Evolutionary conservation across 352 stramenopile species (phyloP).

Genomic region (Globisporangium nodosum): DNA sequence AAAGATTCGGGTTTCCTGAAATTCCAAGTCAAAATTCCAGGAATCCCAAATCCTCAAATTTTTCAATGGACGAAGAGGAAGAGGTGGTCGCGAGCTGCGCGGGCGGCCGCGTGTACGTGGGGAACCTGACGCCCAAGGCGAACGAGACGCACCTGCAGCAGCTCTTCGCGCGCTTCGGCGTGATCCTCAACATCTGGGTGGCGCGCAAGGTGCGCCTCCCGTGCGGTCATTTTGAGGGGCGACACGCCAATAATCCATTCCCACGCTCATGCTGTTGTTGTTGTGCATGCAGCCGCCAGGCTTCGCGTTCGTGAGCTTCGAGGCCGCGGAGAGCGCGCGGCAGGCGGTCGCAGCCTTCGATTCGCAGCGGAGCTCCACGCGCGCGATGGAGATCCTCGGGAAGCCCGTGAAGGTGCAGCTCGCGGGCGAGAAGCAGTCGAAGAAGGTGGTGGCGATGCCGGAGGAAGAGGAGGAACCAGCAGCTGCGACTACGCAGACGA

Average conservation of each 20-base stretch:
- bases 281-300: constrained; percentile 45
- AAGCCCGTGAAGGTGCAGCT: constrained; percentile 75
- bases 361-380: constrained; percentile 9
- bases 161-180: constrained; percentile 56
- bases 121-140: constrained; percentile 63
- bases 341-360: constrained; percentile 40
- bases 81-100: constrained; percentile 17
- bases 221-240: no score
- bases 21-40: not conserved
- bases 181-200: constrained; percentile 71
- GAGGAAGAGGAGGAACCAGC: not conserved
- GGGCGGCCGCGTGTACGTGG: constrained; percentile 62
- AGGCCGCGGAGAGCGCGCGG: constrained; percentile 32
- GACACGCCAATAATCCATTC: not conserved
- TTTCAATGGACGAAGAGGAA: not conserved
- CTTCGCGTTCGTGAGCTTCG: constrained; percentile 76
- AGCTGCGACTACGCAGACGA: not conserved
- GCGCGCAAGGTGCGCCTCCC: constrained; percentile 45
- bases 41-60: not conserved
- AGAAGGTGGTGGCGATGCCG: not conserved
- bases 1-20: no score
- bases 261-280: constrained; percentile 1
- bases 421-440: constrained; percentile 18
- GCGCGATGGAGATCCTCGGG: constrained; percentile 52
- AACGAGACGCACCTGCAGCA: constrained; percentile 62